phyloP scores from a whole-genome alignment of 306 rosid genomes.

The Prunus mongolica region DNA sequence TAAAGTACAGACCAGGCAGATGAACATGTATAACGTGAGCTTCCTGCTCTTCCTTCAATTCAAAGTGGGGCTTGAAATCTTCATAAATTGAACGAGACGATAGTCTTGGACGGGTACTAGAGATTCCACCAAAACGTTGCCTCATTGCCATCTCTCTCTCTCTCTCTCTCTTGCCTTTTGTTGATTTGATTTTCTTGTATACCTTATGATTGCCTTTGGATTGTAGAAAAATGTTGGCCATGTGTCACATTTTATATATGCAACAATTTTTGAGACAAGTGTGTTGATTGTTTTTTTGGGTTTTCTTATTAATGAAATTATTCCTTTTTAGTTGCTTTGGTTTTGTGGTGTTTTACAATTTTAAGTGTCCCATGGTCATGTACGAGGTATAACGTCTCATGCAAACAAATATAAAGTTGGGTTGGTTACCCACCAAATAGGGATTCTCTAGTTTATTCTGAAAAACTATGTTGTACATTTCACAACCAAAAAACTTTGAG shows the following conservation, averaged over 20 bases:
- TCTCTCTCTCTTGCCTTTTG: not conserved
- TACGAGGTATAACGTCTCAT: not conserved
- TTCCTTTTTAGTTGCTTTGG: slow-evolving; percentile 13
- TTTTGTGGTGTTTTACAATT: slow-evolving; percentile 11
- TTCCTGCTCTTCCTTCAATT: slow-evolving; percentile 33
- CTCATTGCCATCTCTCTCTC: slow-evolving; percentile 34
- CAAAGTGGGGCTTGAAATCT: slow-evolving; percentile 38
- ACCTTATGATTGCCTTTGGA: not conserved
- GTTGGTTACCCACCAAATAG: not conserved
- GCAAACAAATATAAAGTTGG: not conserved
- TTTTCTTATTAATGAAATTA: slow-evolving; percentile 1
- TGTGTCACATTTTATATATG: not conserved
- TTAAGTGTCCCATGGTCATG: not conserved
- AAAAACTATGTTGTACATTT: no score
- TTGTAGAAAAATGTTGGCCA: not conserved
- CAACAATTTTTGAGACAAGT: not conserved
- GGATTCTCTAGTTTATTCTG: not conserved
- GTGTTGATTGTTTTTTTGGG: not conserved
- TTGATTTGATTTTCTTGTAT: not conserved
- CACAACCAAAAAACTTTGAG: no score
- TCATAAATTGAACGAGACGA: slow-evolving; percentile 25
- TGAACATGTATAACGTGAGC: slow-evolving; percentile 30
- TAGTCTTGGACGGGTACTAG: slow-evolving; percentile 17
- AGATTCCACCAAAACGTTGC: slow-evolving; percentile 17
- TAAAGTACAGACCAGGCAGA: slow-evolving; percentile 41